Percentiles rank a stretch among this genome's conserved stretches.
Evolutionary conservation across 1,284 basidiomycete species (phyloP).

Genomic region (Boletus holoroseus): DNA sequence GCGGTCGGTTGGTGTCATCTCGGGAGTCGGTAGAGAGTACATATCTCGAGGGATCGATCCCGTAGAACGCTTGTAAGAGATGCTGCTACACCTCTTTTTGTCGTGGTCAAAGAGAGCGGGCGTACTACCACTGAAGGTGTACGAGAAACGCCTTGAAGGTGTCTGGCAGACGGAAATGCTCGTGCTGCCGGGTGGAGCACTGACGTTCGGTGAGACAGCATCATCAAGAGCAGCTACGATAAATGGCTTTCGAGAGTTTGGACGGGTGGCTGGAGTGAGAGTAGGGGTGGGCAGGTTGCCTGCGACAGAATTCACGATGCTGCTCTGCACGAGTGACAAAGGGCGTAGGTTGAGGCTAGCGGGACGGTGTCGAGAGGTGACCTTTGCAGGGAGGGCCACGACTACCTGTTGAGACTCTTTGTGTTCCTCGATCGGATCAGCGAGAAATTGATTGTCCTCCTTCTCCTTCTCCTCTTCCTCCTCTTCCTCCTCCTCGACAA

Average conservation of each 20-base stretch:
- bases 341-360: conserved; percentile 62
- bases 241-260: conserved; percentile 44
- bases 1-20: conserved; percentile 59
- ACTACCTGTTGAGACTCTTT: conserved; percentile 10
- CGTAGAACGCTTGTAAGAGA: conserved; percentile 60
- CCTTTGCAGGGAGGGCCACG: conserved; percentile 27
- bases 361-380: conserved; percentile 50
- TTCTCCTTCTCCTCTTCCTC: conserved; percentile 73
- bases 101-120: conserved; percentile 8
- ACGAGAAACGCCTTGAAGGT: conserved; percentile 19
- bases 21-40: conserved; percentile 60
- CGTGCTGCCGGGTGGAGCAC: conserved; percentile 12
- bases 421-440: conserved; percentile 6
- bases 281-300: conserved; percentile 52
- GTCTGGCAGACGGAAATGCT: conserved; percentile 11
- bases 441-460: conserved; percentile 39
- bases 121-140: conserved; percentile 11
- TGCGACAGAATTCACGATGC: conserved; percentile 32
- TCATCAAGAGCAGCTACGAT: conserved; percentile 41
- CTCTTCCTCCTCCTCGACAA: conserved; percentile 78
- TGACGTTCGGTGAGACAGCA: conserved; percentile 26
- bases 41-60: conserved; percentile 37
- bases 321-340: conserved; percentile 59
- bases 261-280: conserved; percentile 42
- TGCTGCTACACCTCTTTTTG: conserved; percentile 52